These are phyloP conservation scores for barley (Hordeum vulgare) DNA, from an alignment of 176 grass and related monocot genomes.

Conservation along the genomic window MorexV3_pseudomolecules_assembly NC_058521.1:590881228-590881727, in stretches of 20 bases:
- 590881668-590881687: background rate
- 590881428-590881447: background rate
- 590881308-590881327: constrained; percentile 69
- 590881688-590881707: background rate
- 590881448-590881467: background rate
- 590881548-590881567: constrained; percentile 19
- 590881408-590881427: background rate
- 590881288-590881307: constrained; percentile 50
- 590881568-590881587: constrained; percentile 25
- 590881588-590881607: constrained; percentile 20
- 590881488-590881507: constrained; percentile 76
- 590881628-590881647: constrained; percentile 29
- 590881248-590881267: background rate
- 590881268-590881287: background rate
- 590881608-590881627: constrained; percentile 22
- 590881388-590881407: background rate
- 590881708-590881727: background rate
- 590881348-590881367: constrained; percentile 92
- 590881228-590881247: background rate
- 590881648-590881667: background rate
- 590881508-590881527: constrained; percentile 24
- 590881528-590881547: constrained; percentile 17
- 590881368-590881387: constrained; percentile 73
- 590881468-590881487: constrained; percentile 76
- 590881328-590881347: constrained; percentile 73